These are phyloP conservation scores for Escovopsis sp. DNA, from an alignment of 2,329 filamentous ascomycete species.

Conservation along the genomic window DNA sequence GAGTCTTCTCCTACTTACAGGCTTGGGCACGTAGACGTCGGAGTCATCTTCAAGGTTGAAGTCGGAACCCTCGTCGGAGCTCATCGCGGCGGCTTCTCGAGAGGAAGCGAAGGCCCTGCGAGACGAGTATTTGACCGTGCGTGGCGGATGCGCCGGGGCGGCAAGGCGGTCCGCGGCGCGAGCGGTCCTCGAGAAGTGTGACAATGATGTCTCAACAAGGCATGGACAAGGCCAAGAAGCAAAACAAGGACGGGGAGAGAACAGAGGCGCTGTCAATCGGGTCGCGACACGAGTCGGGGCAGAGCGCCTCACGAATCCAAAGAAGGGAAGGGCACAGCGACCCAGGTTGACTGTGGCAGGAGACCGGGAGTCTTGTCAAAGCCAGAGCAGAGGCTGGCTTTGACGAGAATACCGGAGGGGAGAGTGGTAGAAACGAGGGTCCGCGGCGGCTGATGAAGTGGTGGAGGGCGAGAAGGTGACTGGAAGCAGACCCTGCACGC, in stretches of 20 bases:
- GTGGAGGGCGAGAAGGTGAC: too few relatives aligned
- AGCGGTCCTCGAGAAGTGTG: conserved; percentile 7
- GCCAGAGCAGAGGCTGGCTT: neutral
- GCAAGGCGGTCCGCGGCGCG: conserved; percentile 5
- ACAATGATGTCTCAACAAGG: conserved; percentile 9
- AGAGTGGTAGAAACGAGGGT: neutral
- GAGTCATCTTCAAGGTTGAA: conserved; percentile 26
- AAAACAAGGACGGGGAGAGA: conserved; percentile 5
- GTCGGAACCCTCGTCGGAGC: conserved; percentile 39
- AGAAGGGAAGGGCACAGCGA: conserved; percentile 9
- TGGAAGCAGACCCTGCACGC: too few relatives aligned
- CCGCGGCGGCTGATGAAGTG: too few relatives aligned
- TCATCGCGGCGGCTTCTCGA: conserved; percentile 26
- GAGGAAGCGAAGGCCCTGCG: neutral
- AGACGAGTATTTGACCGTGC: neutral
- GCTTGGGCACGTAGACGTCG: conserved; percentile 24
- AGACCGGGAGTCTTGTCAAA: neutral
- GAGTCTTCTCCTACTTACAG: too few relatives aligned
- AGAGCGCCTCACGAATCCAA: conserved; percentile 11
- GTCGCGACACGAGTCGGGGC: conserved; percentile 9
- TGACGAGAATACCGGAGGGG: too few relatives aligned
- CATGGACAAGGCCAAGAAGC: conserved; percentile 8
- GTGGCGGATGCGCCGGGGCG: neutral
- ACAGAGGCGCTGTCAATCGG: conserved; percentile 7
- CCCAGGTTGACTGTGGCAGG: conserved; percentile 11